Evolutionary conservation across 176 grass and related monocot species (phyloP).

Genomic region (Carex scoparia): DNA sequence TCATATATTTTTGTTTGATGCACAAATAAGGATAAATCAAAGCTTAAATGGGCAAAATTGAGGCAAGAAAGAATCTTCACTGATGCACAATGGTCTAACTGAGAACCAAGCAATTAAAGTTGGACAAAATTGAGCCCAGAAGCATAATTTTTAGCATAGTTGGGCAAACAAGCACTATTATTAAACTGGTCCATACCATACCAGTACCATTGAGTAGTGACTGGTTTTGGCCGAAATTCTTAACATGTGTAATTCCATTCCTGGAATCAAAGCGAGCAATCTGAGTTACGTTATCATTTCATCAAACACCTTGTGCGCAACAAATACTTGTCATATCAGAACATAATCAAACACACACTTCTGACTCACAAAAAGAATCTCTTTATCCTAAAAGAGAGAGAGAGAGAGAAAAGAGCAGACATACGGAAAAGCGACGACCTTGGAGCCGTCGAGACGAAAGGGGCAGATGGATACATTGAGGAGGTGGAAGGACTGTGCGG

Average conservation of each 20-base stretch:
- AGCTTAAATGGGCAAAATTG: background rate
- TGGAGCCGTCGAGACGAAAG: constrained; percentile 42
- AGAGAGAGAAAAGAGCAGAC: background rate
- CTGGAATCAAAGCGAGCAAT: background rate
- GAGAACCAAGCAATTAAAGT: background rate
- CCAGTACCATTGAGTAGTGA: background rate
- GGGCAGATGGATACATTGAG: constrained; percentile 78
- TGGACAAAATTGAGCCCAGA: background rate
- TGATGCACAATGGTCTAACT: background rate
- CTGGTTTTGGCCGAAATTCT: background rate
- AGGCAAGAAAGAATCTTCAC: background rate
- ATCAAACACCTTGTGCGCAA: constrained; percentile 12
- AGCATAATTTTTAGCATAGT: background rate
- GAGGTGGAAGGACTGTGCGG: constrained; percentile 77
- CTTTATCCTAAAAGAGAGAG: too few relatives aligned
- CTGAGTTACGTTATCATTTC: background rate
- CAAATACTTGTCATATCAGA: background rate
- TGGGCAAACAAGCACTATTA: background rate
- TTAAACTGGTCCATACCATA: too few relatives aligned
- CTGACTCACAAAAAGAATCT: too few relatives aligned
- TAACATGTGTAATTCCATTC: background rate
- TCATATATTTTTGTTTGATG: background rate
- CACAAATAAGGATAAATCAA: background rate
- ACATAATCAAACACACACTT: background rate
- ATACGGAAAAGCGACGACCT: constrained; percentile 68